These are phyloP conservation scores for Seiridium cupressi DNA, from an alignment of 2,329 filamentous ascomycete species.

Conservation along the genomic window DNA sequence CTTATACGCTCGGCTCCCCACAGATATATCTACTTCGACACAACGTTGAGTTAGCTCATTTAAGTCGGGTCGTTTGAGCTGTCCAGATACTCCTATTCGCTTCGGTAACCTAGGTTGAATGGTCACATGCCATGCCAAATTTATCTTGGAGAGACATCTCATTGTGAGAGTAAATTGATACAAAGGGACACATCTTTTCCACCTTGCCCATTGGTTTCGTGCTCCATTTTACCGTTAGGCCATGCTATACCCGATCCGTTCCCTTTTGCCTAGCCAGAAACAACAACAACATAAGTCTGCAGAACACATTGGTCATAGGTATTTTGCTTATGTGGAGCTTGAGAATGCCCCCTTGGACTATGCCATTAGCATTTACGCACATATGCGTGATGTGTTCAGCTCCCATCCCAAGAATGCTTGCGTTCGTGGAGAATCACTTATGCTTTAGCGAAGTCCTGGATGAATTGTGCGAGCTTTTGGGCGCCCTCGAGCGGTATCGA, in stretches of 20 bases:
- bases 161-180: too few species aligned
- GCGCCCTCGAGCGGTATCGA: constrained; percentile 68
- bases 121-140: background rate
- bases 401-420: background rate
- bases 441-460: background rate
- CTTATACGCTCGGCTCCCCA: too few species aligned
- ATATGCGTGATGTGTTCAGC: too few species aligned
- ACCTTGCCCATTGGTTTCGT: background rate
- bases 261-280: too few species aligned
- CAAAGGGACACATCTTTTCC: background rate
- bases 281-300: too few species aligned
- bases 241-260: too few species aligned
- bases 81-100: background rate
- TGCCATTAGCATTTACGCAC: too few species aligned
- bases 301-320: too few species aligned
- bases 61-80: background rate
- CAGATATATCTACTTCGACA: too few species aligned
- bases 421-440: background rate
- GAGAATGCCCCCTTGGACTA: too few species aligned
- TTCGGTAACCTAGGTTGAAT: background rate
- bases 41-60: background rate
- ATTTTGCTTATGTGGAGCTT: too few species aligned
- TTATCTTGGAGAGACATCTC: background rate
- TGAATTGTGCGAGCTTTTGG: constrained; percentile 52
- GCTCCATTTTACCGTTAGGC: too few species aligned